Conservation (phyloP, 257 asterid species). For the Nicotiana tabacum region DNA sequence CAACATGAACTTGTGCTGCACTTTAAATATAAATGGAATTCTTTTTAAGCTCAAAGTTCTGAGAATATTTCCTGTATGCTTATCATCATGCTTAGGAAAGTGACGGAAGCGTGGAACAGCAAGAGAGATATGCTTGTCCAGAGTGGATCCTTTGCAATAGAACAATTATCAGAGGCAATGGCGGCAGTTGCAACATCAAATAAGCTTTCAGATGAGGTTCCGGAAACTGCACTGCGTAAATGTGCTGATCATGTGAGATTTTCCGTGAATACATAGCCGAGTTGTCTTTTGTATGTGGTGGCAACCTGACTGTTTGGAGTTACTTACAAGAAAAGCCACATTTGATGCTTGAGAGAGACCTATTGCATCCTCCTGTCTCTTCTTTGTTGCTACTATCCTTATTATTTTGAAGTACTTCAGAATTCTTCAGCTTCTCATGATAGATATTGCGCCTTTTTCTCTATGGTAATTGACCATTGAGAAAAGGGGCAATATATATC, state of each 20-base stretch:
- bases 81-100: conserved; percentile 49
- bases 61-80: background rate
- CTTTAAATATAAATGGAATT: background rate
- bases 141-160: conserved; percentile 79
- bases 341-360: background rate
- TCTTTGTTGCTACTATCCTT: background rate
- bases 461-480: background rate
- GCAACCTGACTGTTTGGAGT: background rate
- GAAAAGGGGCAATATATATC: no score
- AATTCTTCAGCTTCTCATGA: background rate
- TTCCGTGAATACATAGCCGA: background rate
- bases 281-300: background rate
- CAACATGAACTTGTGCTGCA: background rate
- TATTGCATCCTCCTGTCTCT: background rate
- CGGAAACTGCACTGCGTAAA: conserved; percentile 46
- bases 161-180: conserved; percentile 84
- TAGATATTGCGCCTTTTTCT: background rate
- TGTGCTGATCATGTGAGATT: conserved; percentile 76
- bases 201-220: conserved; percentile 65
- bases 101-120: conserved; percentile 91
- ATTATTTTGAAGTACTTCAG: background rate
- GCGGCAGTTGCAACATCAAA: conserved; percentile 48
- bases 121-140: conserved; percentile 53
- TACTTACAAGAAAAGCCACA: background rate
- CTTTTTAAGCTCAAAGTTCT: background rate